Conservation (phyloP, 345 rosid species). For the Heritiera littoralis region DNA sequence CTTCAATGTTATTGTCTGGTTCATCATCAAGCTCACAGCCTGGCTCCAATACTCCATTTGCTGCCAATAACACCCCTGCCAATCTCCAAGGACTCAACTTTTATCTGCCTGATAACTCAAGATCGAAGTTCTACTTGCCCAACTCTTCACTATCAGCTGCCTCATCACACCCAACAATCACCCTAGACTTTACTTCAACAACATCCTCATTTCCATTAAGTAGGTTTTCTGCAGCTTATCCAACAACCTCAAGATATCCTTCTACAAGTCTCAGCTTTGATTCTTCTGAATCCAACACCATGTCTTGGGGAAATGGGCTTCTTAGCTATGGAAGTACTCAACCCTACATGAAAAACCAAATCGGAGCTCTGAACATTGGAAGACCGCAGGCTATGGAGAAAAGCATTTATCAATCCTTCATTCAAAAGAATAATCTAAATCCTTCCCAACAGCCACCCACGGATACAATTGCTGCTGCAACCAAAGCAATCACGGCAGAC, state of each 20-base stretch:
- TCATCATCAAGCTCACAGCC: slow-evolving; percentile 48
- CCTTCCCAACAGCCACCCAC: slow-evolving; percentile 25
- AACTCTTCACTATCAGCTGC: slow-evolving; percentile 52
- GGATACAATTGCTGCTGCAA: slow-evolving; percentile 58
- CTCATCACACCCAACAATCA: slow-evolving; percentile 68
- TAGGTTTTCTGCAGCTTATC: slow-evolving; percentile 33
- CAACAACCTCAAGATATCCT: slow-evolving; percentile 28
- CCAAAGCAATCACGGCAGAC: slow-evolving; percentile 72
- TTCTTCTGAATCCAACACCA: slow-evolving; percentile 43
- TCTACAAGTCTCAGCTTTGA: slow-evolving; percentile 62
- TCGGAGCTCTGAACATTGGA: slow-evolving; percentile 36
- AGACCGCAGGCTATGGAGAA: slow-evolving; percentile 30
- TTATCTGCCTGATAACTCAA: slow-evolving; percentile 47
- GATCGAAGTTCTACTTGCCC: slow-evolving; percentile 48
- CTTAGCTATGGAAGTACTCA: slow-evolving; percentile 37
- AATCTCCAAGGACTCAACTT: slow-evolving; percentile 57
- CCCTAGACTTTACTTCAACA: slow-evolving; percentile 76
- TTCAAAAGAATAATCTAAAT: slow-evolving; percentile 35
- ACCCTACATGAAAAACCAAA: slow-evolving; percentile 41
- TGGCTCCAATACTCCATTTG: slow-evolving; percentile 9
- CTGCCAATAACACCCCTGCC: slow-evolving; percentile 24
- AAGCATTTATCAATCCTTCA: slow-evolving; percentile 38
- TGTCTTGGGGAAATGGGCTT: slow-evolving; percentile 42
- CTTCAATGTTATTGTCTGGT: slow-evolving; percentile 75
- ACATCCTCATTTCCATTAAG: slow-evolving; percentile 36